Percentiles rank a stretch among this genome's conserved stretches.
Evolutionary conservation across 2,329 filamentous ascomycete species (phyloP).

Genomic region (Cadophora malorum): DNA sequence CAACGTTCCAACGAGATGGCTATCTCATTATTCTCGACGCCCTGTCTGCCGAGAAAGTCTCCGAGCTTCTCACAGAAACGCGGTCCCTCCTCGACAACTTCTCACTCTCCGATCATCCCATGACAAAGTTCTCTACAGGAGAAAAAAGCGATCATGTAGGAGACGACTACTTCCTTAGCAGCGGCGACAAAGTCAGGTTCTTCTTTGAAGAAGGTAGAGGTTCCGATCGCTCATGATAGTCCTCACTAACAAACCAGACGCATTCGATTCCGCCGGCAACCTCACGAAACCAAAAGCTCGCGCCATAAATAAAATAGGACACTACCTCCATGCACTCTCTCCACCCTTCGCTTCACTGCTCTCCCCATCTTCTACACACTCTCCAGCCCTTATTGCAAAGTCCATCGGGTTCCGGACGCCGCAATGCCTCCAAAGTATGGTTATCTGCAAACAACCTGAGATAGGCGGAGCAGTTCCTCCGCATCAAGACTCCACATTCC

Average conservation of each 20-base stretch:
- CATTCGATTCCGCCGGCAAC: slow-evolving; percentile 69
- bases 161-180: slow-evolving; percentile 91
- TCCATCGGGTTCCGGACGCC: slow-evolving; percentile 57
- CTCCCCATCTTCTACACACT: slow-evolving; percentile 48
- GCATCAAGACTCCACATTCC: slow-evolving; percentile 90
- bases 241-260: slow-evolving; percentile 58
- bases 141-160: slow-evolving; percentile 78
- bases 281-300: slow-evolving; percentile 80
- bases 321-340: slow-evolving; percentile 75
- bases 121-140: slow-evolving; percentile 93
- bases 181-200: slow-evolving; percentile 91
- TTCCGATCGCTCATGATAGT: not conserved
- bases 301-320: slow-evolving; percentile 90
- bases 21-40: slow-evolving; percentile 87
- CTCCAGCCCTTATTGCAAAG: slow-evolving; percentile 50
- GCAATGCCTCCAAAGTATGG: slow-evolving; percentile 84
- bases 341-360: slow-evolving; percentile 67
- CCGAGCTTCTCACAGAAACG: slow-evolving; percentile 75
- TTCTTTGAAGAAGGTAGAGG: slow-evolving; percentile 83
- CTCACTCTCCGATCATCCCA: slow-evolving; percentile 81
- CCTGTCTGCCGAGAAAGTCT: slow-evolving; percentile 69
- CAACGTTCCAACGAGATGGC: slow-evolving; percentile 79
- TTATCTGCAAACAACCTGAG: slow-evolving; percentile 98
- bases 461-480: slow-evolving; percentile 90
- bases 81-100: slow-evolving; percentile 76